A percentile compares a stretch with the other conserved stretches of the same genome.
These are phyloP conservation scores for Ceratobasidium papillatum DNA, from an alignment of 1,284 basidiomycete species.

Conservation along the genomic window DNA sequence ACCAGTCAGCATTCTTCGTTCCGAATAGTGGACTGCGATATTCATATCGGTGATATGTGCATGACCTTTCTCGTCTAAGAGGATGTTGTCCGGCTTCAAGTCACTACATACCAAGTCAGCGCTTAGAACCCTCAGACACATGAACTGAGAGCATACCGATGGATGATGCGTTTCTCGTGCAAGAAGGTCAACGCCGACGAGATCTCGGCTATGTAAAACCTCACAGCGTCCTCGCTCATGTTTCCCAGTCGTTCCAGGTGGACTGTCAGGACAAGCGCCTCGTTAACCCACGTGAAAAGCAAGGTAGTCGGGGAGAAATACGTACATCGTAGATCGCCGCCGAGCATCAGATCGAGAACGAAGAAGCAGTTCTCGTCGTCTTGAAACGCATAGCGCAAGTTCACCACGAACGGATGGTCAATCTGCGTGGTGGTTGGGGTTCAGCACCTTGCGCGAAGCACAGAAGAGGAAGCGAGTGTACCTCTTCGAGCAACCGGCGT, in stretches of 20 bases:
- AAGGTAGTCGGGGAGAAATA: constrained; percentile 42
- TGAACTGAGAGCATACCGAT: constrained; percentile 69
- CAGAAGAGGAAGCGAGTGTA: constrained; percentile 50
- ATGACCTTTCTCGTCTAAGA: constrained; percentile 91
- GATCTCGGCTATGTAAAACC: constrained; percentile 92
- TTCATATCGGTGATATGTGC: constrained; percentile 99
- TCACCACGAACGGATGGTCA: constrained; percentile 93
- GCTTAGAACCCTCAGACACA: neutral
- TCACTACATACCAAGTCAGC: constrained; percentile 63
- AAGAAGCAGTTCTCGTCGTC: constrained; percentile 99
- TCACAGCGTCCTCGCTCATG: constrained; percentile 82
- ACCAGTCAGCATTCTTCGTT: constrained; percentile 83
- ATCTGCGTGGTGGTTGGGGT: constrained; percentile 63
- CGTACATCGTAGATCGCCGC: constrained; percentile 92
- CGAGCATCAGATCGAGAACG: constrained; percentile 95
- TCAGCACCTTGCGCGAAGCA: neutral
- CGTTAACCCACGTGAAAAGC: constrained; percentile 31
- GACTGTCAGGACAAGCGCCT: constrained; percentile 57
- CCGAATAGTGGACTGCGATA: constrained; percentile 96
- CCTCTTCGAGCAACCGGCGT: constrained; percentile 90
- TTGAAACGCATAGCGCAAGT: constrained; percentile 96
- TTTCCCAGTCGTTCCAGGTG: constrained; percentile 84
- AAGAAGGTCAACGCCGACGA: constrained; percentile 87
- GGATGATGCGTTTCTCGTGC: constrained; percentile 90
- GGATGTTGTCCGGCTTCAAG: constrained; percentile 96